These are phyloP conservation scores for Phialocephala sp. DNA, from an alignment of 2,329 filamentous ascomycete species.

Conservation along the genomic window DNA sequence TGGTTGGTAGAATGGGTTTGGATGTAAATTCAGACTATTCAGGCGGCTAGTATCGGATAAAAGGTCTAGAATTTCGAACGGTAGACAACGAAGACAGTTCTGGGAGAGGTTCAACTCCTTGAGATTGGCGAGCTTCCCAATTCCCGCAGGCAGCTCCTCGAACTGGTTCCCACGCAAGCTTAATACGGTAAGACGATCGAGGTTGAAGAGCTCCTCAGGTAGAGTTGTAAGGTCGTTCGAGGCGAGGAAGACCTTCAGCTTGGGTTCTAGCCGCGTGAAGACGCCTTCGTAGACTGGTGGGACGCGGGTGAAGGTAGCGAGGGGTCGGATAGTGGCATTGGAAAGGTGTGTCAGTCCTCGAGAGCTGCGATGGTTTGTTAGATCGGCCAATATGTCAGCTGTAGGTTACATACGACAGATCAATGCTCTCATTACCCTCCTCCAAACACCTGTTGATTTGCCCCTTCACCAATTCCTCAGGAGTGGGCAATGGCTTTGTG, in stretches of 20 bases:
- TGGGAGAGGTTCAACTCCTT: constrained; percentile 69
- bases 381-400: constrained; percentile 1
- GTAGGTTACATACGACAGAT: constrained; percentile 61
- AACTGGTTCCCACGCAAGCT: constrained; percentile 70
- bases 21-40: constrained; percentile 59
- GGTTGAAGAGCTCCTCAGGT: constrained; percentile 64
- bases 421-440: constrained; percentile 61
- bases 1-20: constrained; percentile 65
- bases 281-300: constrained; percentile 33
- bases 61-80: constrained; percentile 66
- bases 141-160: constrained; percentile 62
- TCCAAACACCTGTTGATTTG: constrained; percentile 62
- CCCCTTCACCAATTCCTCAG: constrained; percentile 52
- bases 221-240: constrained; percentile 62
- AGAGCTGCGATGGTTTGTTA: constrained; percentile 33
- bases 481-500: constrained; percentile 20
- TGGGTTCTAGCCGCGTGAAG: constrained; percentile 63
- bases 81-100: constrained; percentile 65
- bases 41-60: constrained; percentile 54
- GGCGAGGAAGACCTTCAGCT: constrained; percentile 65
- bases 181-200: constrained; percentile 67
- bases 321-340: constrained; percentile 60
- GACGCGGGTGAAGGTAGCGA: constrained; percentile 60
- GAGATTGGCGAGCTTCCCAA: constrained; percentile 63
- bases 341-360: constrained; percentile 55